Conservation (phyloP, 78 protist genomes). For the Dictyostelium purpureum region DNA sequence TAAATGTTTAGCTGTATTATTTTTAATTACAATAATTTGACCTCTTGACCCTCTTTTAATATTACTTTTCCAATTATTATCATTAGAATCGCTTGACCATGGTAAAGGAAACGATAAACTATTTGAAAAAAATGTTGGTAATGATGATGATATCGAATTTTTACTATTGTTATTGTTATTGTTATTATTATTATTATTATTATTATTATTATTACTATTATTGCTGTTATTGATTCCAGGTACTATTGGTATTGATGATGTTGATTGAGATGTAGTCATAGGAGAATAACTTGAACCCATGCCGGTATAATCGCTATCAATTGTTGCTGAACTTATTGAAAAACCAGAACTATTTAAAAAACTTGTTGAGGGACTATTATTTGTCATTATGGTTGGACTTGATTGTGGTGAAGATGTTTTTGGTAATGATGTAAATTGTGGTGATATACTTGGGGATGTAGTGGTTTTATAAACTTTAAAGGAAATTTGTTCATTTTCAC, state of each 20-base stretch:
- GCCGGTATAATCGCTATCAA: not conserved
- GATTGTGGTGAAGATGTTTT: conserved; percentile 1
- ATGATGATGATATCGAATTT: not conserved
- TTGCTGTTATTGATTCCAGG: not conserved
- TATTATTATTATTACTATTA: too few relatives aligned
- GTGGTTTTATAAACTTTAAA: not conserved
- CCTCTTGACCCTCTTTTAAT: conserved; percentile 60
- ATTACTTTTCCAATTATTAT: conserved; percentile 16
- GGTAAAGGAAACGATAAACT: conserved; percentile 17
- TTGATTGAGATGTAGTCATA: not conserved
- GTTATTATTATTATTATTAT: too few relatives aligned
- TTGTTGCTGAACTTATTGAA: too few relatives aligned
- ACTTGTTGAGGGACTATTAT: not conserved
- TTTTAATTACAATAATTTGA: conserved; percentile 39
- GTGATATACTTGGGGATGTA: conserved; percentile 8
- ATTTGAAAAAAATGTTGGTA: conserved; percentile 4
- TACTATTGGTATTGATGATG: conserved; percentile 3
- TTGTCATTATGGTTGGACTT: not conserved
- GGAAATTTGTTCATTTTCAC: not conserved
- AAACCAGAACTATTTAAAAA: too few relatives aligned
- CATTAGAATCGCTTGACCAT: not conserved
- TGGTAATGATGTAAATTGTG: conserved; percentile 17
- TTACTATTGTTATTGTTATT: not conserved
- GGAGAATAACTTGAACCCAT: too few relatives aligned
- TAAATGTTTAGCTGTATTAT: conserved; percentile 16